Percentiles rank a stretch among this genome's conserved stretches.
phyloP scores from a whole-genome alignment of 176 grass and related monocot genomes.

The Oryza longistaminata region DNA sequence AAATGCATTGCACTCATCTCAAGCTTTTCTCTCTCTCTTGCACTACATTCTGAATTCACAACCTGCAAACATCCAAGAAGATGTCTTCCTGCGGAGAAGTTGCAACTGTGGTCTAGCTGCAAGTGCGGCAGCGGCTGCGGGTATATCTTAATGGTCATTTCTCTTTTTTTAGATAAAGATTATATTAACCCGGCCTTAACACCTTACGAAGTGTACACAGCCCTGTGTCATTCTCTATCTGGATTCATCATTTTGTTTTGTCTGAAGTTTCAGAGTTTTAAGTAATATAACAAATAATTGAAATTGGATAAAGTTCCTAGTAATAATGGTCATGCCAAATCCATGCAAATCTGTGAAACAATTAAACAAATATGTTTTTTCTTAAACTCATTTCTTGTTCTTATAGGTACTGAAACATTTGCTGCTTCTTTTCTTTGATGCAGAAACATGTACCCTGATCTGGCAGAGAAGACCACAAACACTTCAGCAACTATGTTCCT shows the following conservation, averaged over 20 bases:
- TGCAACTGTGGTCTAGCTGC: conserved; percentile 26
- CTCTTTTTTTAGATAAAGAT: no score
- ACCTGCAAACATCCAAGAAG: neutral
- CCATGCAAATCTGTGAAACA: no score
- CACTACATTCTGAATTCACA: neutral
- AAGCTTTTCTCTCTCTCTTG: neutral
- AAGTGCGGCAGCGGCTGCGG: neutral
- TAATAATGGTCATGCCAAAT: neutral
- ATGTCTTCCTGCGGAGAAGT: conserved; percentile 30
- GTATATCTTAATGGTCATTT: neutral
- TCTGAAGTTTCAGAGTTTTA: neutral
- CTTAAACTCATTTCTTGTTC: neutral
- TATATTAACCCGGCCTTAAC: no score
- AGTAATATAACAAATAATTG: no score
- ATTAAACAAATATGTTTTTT: no score
- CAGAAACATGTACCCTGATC: conserved; percentile 27
- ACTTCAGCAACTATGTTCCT: conserved; percentile 13
- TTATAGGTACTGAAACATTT: neutral
- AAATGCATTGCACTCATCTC: neutral
- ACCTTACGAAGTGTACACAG: no score
- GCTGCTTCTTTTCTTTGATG: neutral
- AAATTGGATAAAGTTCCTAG: neutral
- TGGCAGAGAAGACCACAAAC: conserved; percentile 7
- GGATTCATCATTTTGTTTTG: neutral
- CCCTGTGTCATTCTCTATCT: neutral